Evolutionary conservation across 495 filamentous ascomycete species (phyloP).

Genomic region (Xylaria castorea): DNA sequence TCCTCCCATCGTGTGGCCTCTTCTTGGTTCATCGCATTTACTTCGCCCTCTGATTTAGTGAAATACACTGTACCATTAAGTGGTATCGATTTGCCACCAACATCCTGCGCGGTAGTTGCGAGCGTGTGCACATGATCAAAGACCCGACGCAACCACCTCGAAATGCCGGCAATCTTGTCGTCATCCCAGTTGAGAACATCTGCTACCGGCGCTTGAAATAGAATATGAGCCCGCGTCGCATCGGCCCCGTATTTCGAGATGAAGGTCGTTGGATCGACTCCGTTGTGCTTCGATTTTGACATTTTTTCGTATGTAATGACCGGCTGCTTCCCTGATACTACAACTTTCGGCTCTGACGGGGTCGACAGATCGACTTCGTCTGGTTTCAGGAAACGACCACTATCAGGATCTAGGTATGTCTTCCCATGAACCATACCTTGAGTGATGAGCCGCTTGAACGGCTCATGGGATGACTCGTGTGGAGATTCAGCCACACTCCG

Average conservation of each 20-base stretch:
- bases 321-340: constrained; percentile 62
- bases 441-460: constrained; percentile 79
- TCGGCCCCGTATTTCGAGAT: constrained; percentile 80
- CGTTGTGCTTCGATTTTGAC: constrained; percentile 96
- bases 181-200: constrained; percentile 91
- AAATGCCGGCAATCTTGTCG: constrained; percentile 78
- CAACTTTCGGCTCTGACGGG: constrained; percentile 63
- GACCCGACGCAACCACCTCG: constrained; percentile 76
- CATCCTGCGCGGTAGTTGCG: constrained; percentile 8
- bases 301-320: constrained; percentile 83
- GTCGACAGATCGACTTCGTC: constrained; percentile 73
- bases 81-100: not conserved
- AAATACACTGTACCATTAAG: constrained; percentile 44
- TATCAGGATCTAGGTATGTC: constrained; percentile 77
- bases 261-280: constrained; percentile 78
- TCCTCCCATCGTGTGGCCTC: constrained; percentile 47
- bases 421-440: constrained; percentile 94
- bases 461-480: constrained; percentile 60
- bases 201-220: constrained; percentile 83
- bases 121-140: constrained; percentile 61
- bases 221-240: constrained; percentile 81
- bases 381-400: constrained; percentile 77
- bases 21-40: constrained; percentile 31
- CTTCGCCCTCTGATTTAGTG: constrained; percentile 20
- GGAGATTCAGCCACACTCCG: constrained; percentile 40